Conservation (phyloP, 2,329 filamentous ascomycete species). For the Raffaelea ambrosiae region DNA sequence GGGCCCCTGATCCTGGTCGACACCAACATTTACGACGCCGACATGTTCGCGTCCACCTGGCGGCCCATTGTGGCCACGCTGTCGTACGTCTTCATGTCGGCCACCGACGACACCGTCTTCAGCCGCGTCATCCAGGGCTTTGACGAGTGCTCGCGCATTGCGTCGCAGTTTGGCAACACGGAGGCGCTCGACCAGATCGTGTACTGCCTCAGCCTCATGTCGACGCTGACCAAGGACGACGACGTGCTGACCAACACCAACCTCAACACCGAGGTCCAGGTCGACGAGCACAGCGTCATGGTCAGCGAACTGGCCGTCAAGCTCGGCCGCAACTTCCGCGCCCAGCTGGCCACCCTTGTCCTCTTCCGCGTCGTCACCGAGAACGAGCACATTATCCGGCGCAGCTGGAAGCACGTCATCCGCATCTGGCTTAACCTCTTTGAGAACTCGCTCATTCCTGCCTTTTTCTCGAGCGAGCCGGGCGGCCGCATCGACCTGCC, state of each 20-base stretch:
- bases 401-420: constrained; percentile 77
- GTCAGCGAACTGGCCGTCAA: constrained; percentile 96
- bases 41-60: constrained; percentile 97
- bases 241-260: constrained; percentile 64
- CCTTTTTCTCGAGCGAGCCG: constrained; percentile 59
- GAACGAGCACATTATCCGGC: constrained; percentile 67
- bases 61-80: constrained; percentile 88
- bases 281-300: constrained; percentile 88
- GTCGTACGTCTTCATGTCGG: constrained; percentile 98
- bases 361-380: constrained; percentile 85
- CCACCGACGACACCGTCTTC: constrained; percentile 92
- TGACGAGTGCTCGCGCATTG: constrained; percentile 90
- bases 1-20: constrained; percentile 70
- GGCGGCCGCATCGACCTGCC: constrained; percentile 58
- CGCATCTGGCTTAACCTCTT: constrained; percentile 94
- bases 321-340: constrained; percentile 86
- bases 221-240: constrained; percentile 55
- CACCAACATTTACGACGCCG: constrained; percentile 91
- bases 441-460: constrained; percentile 83
- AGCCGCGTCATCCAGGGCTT: constrained; percentile 90
- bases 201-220: constrained; percentile 83
- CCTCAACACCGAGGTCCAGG: constrained; percentile 93
- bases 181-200: constrained; percentile 92
- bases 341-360: constrained; percentile 89
- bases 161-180: constrained; percentile 70